A percentile compares a stretch with the other conserved stretches of the same genome.
Conservation (phyloP, 176 grass and related monocot species). For the Oryza longistaminata region DNA sequence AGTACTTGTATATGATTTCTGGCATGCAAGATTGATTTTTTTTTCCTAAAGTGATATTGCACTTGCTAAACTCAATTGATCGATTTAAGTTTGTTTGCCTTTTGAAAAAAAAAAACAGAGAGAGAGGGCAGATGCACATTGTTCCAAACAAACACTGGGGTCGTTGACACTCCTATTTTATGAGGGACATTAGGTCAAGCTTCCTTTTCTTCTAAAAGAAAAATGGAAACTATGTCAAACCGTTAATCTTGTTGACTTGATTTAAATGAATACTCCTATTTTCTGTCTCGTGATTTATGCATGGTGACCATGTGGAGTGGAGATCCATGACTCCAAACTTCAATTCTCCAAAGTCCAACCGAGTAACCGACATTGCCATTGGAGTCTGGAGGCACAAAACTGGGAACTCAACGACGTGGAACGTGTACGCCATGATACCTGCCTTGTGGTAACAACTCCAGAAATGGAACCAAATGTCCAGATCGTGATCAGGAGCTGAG, state of each 20-base stretch:
- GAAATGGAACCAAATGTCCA: background rate
- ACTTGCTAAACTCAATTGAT: background rate
- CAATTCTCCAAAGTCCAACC: background rate
- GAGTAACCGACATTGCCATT: conserved; percentile 1
- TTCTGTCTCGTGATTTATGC: background rate
- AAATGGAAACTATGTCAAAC: background rate
- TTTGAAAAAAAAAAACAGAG: background rate
- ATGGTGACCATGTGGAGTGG: background rate
- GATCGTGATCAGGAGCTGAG: background rate
- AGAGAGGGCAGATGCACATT: background rate
- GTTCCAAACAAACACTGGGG: background rate
- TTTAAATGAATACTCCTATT: background rate
- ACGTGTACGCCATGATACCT: conserved; percentile 21
- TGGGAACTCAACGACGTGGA: background rate
- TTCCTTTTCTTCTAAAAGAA: no score
- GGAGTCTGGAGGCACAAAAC: background rate
- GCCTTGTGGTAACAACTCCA: background rate
- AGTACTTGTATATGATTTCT: no score
- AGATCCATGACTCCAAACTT: background rate
- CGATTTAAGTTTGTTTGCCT: background rate
- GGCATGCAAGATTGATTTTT: no score
- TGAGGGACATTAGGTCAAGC: background rate
- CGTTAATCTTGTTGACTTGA: conserved; percentile 10
- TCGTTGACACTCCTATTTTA: background rate
- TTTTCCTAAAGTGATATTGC: background rate